Percentiles rank a stretch among this genome's conserved stretches.
Conservation (phyloP, 2,329 filamentous ascomycete species). For the Botrytis pseudocinerea region DNA sequence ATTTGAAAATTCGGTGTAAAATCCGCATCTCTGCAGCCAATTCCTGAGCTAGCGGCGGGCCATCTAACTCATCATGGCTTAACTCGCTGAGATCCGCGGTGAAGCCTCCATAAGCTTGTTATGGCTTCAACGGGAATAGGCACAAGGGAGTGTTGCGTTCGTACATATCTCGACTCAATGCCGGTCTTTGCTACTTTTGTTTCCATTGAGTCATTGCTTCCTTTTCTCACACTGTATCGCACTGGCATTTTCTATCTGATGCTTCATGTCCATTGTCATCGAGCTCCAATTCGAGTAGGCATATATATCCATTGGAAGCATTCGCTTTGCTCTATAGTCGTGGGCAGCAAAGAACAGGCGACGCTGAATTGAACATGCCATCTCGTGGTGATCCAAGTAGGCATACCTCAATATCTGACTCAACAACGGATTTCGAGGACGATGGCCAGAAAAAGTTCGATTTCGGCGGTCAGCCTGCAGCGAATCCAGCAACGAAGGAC, state of each 20-base stretch:
- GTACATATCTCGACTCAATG: neutral
- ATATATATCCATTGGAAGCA: neutral
- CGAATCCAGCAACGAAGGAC: slow-evolving; percentile 15
- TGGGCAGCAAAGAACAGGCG: slow-evolving; percentile 26
- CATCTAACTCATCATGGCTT: slow-evolving; percentile 20
- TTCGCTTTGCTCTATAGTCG: neutral
- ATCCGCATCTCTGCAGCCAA: slow-evolving; percentile 15
- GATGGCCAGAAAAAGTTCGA: slow-evolving; percentile 21
- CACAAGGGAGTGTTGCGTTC: neutral
- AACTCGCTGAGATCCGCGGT: slow-evolving; percentile 9
- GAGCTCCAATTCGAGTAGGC: neutral
- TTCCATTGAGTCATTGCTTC: neutral
- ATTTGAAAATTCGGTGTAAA: neutral
- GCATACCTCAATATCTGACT: slow-evolving; percentile 21
- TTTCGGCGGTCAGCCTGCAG: neutral
- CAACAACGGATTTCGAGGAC: slow-evolving; percentile 22
- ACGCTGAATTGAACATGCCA: slow-evolving; percentile 28
- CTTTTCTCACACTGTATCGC: neutral
- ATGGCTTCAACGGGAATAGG: neutral
- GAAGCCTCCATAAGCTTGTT: neutral
- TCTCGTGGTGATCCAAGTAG: slow-evolving; percentile 28
- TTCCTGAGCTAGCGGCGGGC: neutral
- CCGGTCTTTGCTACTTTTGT: neutral
- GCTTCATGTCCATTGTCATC: neutral
- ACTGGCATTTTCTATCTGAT: neutral